Conservation (phyloP, 495 filamentous ascomycete species). For the Cercophora sp. region DNA sequence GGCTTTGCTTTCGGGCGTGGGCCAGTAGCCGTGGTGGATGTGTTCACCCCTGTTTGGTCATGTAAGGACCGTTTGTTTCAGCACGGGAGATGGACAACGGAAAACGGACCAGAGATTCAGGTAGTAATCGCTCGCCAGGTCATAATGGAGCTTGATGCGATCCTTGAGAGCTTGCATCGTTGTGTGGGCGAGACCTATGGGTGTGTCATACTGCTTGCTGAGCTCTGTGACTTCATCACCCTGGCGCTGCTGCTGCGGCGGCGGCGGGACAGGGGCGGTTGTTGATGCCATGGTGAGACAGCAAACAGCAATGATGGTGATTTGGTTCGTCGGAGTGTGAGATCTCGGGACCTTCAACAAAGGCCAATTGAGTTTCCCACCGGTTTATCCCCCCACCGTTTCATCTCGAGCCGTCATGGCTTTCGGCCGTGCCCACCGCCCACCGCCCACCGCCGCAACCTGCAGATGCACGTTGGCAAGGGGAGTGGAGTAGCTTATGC, state of each 20-base stretch:
- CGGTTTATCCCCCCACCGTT: neutral
- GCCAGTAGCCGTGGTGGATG: slow-evolving; percentile 56
- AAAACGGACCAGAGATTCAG: slow-evolving; percentile 45
- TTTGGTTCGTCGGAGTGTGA: neutral
- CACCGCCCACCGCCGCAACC: neutral
- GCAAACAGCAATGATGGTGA: neutral
- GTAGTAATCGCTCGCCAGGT: slow-evolving; percentile 55
- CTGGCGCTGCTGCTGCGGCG: no score
- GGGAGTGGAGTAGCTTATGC: no score
- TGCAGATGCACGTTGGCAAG: neutral
- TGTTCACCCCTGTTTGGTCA: slow-evolving; percentile 49
- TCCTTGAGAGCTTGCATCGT: slow-evolving; percentile 54
- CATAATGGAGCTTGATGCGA: slow-evolving; percentile 55
- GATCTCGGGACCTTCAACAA: neutral
- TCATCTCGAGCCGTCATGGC: slow-evolving; percentile 3
- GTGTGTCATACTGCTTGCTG: slow-evolving; percentile 47
- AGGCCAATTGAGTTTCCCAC: neutral
- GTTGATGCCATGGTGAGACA: neutral
- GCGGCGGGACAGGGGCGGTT: neutral
- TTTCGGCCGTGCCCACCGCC: neutral
- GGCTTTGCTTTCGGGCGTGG: slow-evolving; percentile 34
- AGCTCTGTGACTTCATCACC: slow-evolving; percentile 24
- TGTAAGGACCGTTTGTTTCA: neutral
- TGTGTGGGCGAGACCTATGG: slow-evolving; percentile 45
- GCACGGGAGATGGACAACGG: neutral